Evolutionary conservation across 805 yeast species (phyloP).

Genomic region (Nakazawaea wickerhamii): DNA sequence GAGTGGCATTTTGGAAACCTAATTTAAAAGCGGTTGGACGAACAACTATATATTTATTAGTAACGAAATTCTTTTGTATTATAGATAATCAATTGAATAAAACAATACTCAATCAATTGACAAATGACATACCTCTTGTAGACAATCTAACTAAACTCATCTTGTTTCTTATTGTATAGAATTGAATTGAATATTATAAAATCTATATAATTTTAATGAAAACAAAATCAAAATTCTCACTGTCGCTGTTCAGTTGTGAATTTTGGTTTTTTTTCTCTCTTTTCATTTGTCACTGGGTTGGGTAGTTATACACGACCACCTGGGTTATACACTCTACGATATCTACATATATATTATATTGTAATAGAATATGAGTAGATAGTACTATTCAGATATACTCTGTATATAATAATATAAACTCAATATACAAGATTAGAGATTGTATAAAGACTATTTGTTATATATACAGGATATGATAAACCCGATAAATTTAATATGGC

Average conservation of each 20-base stretch:
- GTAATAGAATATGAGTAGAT: too few species aligned
- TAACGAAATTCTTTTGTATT: neutral
- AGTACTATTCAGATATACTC: too few species aligned
- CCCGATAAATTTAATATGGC: too few species aligned
- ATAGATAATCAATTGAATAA: constrained; percentile 16
- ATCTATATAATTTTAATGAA: neutral
- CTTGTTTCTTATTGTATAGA: neutral
- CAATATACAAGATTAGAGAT: too few species aligned
- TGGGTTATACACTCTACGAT: too few species aligned
- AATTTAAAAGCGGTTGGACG: constrained; percentile 27
- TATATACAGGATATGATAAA: too few species aligned
- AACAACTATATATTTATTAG: constrained; percentile 19
- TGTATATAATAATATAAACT: too few species aligned
- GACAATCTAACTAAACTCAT: constrained; percentile 26
- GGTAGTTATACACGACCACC: neutral
- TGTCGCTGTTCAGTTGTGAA: constrained; percentile 1
- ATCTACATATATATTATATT: too few species aligned
- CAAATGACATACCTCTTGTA: constrained; percentile 22
- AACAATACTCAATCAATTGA: constrained; percentile 18
- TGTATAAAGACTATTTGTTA: too few species aligned
- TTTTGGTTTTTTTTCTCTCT: neutral
- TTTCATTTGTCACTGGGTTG: constrained; percentile 4
- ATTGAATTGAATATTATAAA: neutral
- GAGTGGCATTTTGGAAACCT: constrained; percentile 22
- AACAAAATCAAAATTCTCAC: neutral